Percentiles rank a stretch among this genome's conserved stretches.
phyloP scores from a whole-genome alignment of 768 basidiomycete species.

The Epithele typhae region DNA sequence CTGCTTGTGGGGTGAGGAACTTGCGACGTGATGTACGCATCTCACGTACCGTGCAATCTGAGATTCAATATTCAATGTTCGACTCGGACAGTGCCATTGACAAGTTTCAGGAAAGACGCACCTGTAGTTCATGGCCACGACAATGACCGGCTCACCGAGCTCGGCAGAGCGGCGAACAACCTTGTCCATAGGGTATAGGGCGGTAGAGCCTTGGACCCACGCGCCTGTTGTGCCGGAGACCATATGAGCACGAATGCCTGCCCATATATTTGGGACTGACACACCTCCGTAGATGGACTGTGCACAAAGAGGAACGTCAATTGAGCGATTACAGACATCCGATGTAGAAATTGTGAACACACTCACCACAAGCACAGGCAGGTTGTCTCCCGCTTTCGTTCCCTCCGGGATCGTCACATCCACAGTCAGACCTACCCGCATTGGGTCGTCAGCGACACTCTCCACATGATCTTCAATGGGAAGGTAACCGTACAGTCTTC shows the following conservation, averaged over 20 bases:
- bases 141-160: slow-evolving; percentile 44
- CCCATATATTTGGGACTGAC: background rate
- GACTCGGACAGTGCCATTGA: too few relatives aligned
- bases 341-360: background rate
- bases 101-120: background rate
- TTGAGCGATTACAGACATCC: too few relatives aligned
- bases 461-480: too few relatives aligned
- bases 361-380: slow-evolving; percentile 8
- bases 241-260: background rate
- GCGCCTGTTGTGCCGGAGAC: background rate
- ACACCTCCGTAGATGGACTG: slow-evolving; percentile 12
- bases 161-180: slow-evolving; percentile 42
- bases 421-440: background rate
- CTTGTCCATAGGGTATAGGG: slow-evolving; percentile 33
- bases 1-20: too few relatives aligned
- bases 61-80: slow-evolving; percentile 24
- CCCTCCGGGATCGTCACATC: background rate
- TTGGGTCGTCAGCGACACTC: background rate
- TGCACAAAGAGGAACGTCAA: background rate
- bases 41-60: too few relatives aligned
- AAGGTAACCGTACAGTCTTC: slow-evolving; percentile 15
- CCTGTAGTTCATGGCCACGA: slow-evolving; percentile 51
- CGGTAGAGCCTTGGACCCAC: too few relatives aligned
- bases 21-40: background rate
- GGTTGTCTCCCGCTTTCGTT: background rate